These are phyloP conservation scores for Amanita muscaria DNA, from an alignment of 768 basidiomycete genomes.

Conservation along the genomic window DNA sequence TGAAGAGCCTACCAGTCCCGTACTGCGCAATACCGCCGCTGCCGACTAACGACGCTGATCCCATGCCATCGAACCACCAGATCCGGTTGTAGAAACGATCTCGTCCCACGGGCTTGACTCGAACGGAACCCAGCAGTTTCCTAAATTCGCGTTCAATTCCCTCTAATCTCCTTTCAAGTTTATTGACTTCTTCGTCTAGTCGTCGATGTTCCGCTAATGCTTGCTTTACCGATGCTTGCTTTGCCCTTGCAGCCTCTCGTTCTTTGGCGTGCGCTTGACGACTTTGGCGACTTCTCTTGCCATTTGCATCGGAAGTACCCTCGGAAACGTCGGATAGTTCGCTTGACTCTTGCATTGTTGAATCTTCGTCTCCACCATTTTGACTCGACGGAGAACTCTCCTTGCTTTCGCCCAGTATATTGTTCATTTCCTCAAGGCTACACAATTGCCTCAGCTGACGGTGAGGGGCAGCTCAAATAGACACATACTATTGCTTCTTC, in stretches of 20 bases:
- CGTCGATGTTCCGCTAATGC: slow-evolving; percentile 76
- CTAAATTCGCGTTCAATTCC: slow-evolving; percentile 92
- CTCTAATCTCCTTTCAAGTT: slow-evolving; percentile 72
- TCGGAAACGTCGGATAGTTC: slow-evolving; percentile 72
- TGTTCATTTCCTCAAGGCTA: slow-evolving; percentile 68
- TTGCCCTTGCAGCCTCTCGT: slow-evolving; percentile 68
- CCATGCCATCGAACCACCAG: slow-evolving; percentile 99
- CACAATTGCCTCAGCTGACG: slow-evolving; percentile 2
- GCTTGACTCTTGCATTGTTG: slow-evolving; percentile 54
- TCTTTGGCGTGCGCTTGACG: slow-evolving; percentile 67
- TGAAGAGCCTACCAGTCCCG: slow-evolving; percentile 82
- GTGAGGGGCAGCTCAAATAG: background rate
- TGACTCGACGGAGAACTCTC: slow-evolving; percentile 33
- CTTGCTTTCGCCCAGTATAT: slow-evolving; percentile 50
- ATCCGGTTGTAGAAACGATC: slow-evolving; percentile 93
- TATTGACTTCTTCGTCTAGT: slow-evolving; percentile 82
- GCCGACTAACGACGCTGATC: slow-evolving; percentile 70
- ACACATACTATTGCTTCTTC: slow-evolving; percentile 78
- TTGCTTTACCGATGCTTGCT: slow-evolving; percentile 73
- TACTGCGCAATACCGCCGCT: slow-evolving; percentile 75
- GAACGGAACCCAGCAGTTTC: slow-evolving; percentile 73
- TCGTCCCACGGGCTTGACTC: slow-evolving; percentile 81
- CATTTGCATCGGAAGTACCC: slow-evolving; percentile 44
- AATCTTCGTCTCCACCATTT: slow-evolving; percentile 48
- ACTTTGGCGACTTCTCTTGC: slow-evolving; percentile 41